Percentiles rank a stretch among this genome's conserved stretches.
Evolutionary conservation across 1,284 basidiomycete genomes (phyloP).

Genomic region (Tylopilus orsonianus): DNA sequence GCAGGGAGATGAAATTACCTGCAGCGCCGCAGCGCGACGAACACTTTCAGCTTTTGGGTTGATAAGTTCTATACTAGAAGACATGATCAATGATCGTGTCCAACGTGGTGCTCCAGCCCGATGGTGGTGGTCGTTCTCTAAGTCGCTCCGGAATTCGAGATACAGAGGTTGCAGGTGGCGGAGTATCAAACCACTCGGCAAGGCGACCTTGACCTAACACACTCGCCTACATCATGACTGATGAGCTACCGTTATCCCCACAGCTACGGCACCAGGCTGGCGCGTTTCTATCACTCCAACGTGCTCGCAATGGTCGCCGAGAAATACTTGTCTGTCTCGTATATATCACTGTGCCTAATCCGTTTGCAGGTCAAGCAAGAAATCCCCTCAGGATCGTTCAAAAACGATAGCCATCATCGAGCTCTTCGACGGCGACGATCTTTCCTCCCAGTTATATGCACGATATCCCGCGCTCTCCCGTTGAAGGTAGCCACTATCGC

Average conservation of each 20-base stretch:
- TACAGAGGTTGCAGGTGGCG: constrained; percentile 19
- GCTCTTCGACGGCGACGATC: constrained; percentile 5
- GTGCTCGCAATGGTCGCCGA: constrained; percentile 24
- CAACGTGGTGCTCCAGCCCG: constrained; percentile 23
- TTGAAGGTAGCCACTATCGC: constrained; percentile 17
- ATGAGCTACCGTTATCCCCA: constrained; percentile 29
- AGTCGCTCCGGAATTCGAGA: constrained; percentile 2
- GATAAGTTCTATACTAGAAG: constrained; percentile 87
- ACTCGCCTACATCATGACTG: constrained; percentile 27
- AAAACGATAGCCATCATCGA: constrained; percentile 11
- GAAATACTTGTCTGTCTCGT: constrained; percentile 24
- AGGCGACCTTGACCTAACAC: constrained; percentile 31
- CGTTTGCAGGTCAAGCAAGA: constrained; percentile 17
- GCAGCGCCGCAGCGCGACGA: constrained; percentile 86
- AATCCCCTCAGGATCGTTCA: constrained; percentile 16
- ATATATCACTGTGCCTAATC: constrained; percentile 30
- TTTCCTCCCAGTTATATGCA: constrained; percentile 13
- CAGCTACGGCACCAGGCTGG: constrained; percentile 36
- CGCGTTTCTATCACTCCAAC: constrained; percentile 36
- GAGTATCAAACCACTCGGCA: constrained; percentile 32
- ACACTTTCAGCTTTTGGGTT: constrained; percentile 97
- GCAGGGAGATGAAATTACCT: constrained; percentile 56
- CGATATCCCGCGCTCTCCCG: constrained; percentile 13
- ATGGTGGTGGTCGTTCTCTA: constrained; percentile 19
- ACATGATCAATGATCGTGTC: constrained; percentile 46